These are phyloP conservation scores for Zopfia rhizophila DNA, from an alignment of 2,329 filamentous ascomycete species.

Conservation along the genomic window DNA sequence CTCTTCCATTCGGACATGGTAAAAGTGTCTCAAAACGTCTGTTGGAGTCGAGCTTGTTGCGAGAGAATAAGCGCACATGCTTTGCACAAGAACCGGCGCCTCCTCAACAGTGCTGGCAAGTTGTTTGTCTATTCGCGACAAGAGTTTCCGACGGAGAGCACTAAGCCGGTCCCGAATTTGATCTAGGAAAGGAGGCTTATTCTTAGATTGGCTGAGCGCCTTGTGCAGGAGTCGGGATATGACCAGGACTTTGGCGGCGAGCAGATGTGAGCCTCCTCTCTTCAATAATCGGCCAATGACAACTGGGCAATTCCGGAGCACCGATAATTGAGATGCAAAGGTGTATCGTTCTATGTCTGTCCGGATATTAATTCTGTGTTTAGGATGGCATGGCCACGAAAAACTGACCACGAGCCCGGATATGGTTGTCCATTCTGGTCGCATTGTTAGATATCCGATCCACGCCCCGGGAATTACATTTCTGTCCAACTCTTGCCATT, in stretches of 20 bases:
- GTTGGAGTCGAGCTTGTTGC: conserved; percentile 81
- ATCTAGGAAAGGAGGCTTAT: conserved; percentile 66
- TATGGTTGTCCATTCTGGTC: conserved; percentile 59
- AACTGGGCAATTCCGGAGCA: conserved; percentile 66
- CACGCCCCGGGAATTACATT: conserved; percentile 78
- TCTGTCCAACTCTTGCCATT: conserved; percentile 76
- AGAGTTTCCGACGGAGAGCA: conserved; percentile 69
- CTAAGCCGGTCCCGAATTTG: conserved; percentile 72
- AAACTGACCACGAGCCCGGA: conserved; percentile 54
- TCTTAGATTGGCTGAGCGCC: conserved; percentile 68
- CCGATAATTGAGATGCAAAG: conserved; percentile 66
- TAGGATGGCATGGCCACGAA: background rate
- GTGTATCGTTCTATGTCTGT: conserved; percentile 56
- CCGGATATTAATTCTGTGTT: conserved; percentile 27
- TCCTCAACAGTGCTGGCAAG: conserved; percentile 50
- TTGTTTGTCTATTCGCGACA: conserved; percentile 71
- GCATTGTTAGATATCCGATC: conserved; percentile 71
- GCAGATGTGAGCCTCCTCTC: conserved; percentile 61
- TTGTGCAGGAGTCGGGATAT: conserved; percentile 80
- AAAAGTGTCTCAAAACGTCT: conserved; percentile 82
- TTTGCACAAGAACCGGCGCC: conserved; percentile 69
- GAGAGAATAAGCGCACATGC: conserved; percentile 83
- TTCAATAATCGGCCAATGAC: conserved; percentile 65
- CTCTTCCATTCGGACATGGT: conserved; percentile 75
- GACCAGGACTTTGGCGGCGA: conserved; percentile 73